Evolutionary conservation across 2,329 filamentous ascomycete genomes (phyloP), one percentile per base, ranked within the genome.

Genomic region (Pezicula radicicola): DNA sequence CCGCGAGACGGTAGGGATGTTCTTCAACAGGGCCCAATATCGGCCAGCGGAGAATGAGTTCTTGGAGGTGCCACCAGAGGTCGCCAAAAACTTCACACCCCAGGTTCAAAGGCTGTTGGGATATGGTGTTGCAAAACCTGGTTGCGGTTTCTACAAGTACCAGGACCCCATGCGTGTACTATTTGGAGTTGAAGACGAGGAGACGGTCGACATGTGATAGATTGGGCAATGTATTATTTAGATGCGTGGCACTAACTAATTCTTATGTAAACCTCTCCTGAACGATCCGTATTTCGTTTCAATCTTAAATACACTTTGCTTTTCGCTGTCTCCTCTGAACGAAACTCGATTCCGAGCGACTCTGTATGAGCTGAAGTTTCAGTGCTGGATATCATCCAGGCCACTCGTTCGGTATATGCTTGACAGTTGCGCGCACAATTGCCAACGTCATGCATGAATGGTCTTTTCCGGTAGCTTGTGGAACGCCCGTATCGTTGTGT

Each of bases 161-260:
- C 50, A 55, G 27, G 51, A 55, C 40, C 55, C 55, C 1, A 57
- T 57, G 53, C n/a, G 53, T 13, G 47, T 54, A 1, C 42, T 57
- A 3, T 57, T 49, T 45, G 55, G 55, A 10, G 52, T 57, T 12
- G 55, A 55, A n/a, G 55, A 57, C 27, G 55, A 57, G 27, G 55
- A 57, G 39, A 55, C 46, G 19, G 52, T 55, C 2, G 48, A 55
- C 8, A 45, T 52, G 43, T 36, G 15, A 36, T 36, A 36, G 33
- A 36, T 36, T 36, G 33, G 33, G 33, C 33, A 9, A 36, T 36
- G 33, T 36, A 36, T 36, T 36, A 36, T 8, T 36, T 36, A 36
- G 33, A 36, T 36, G 8, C 15, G 15, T 36, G 33, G 15, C 33
- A 36, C 33, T 36, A 15, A 15, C 33, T 36, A 36, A 15, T 15